Evolutionary conservation across 805 yeast genomes (phyloP).

Genomic region (Millerozyma acaciae): DNA sequence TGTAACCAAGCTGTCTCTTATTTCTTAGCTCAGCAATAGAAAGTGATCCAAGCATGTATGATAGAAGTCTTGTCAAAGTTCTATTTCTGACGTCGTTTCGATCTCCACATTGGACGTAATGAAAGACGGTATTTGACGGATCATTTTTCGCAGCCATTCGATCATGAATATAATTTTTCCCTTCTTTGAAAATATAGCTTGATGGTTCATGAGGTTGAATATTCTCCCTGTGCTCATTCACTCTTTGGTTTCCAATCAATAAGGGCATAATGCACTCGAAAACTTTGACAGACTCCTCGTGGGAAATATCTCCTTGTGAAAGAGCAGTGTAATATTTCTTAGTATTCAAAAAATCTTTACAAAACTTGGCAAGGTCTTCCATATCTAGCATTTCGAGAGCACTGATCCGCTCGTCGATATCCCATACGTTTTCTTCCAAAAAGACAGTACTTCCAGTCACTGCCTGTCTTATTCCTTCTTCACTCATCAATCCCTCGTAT

Average conservation of each 20-base stretch:
- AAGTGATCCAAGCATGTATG: constrained; percentile 43
- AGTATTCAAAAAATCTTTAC: constrained; percentile 19
- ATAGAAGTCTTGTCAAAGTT: constrained; percentile 44
- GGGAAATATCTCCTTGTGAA: constrained; percentile 47
- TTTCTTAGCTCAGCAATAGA: constrained; percentile 48
- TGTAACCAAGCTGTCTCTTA: constrained; percentile 59
- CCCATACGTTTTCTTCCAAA: constrained; percentile 55
- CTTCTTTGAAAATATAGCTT: constrained; percentile 23
- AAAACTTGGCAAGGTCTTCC: constrained; percentile 27
- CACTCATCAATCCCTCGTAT: constrained; percentile 41
- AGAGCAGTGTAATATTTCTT: constrained; percentile 39
- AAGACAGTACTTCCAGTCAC: constrained; percentile 47
- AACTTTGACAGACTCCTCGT: constrained; percentile 14
- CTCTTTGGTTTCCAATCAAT: constrained; percentile 8
- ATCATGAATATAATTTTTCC: constrained; percentile 21
- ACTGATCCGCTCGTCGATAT: constrained; percentile 52
- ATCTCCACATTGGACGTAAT: constrained; percentile 55
- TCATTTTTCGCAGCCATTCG: constrained; percentile 39
- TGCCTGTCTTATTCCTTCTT: constrained; percentile 46
- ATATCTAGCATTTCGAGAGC: constrained; percentile 49
- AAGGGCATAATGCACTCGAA: constrained; percentile 17
- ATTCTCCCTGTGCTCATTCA: background rate
- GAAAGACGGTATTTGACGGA: constrained; percentile 48
- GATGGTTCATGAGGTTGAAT: constrained; percentile 22
- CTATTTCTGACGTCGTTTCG: constrained; percentile 31